phyloP scores from a whole-genome alignment of 208 protist genomes.

The Borovskyia barvae region DNA sequence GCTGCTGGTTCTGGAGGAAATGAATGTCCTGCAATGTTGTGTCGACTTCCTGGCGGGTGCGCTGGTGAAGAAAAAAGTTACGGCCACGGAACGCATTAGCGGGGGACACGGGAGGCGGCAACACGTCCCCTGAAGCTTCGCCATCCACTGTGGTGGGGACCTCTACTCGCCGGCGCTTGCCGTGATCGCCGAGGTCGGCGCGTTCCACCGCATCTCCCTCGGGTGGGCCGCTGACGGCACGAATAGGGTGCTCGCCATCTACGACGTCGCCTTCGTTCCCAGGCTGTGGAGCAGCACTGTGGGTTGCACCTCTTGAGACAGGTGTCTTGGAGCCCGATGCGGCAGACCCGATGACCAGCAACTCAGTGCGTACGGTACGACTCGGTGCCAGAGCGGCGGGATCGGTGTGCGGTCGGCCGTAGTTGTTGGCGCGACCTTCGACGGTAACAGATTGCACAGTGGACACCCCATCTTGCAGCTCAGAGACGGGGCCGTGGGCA shows the following conservation, averaged over 20 bases:
- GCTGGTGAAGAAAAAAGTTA: slow-evolving; percentile 49
- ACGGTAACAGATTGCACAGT: slow-evolving; percentile 67
- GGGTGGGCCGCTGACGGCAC: slow-evolving; percentile 38
- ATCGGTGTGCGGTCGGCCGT: slow-evolving; percentile 64
- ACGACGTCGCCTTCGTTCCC: slow-evolving; percentile 34
- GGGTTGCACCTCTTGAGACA: slow-evolving; percentile 11
- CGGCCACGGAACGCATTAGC: slow-evolving; percentile 29
- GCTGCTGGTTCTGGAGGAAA: slow-evolving; percentile 39
- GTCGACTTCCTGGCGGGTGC: slow-evolving; percentile 16
- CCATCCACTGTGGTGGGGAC: not conserved
- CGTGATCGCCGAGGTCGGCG: not conserved
- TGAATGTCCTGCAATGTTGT: slow-evolving; percentile 61
- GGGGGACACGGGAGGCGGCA: slow-evolving; percentile 9
- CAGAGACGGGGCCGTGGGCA: slow-evolving; percentile 15
- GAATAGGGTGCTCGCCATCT: slow-evolving; percentile 48
- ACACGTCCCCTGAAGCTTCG: not conserved
- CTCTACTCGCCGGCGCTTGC: slow-evolving; percentile 50
- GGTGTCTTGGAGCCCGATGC: slow-evolving; percentile 1
- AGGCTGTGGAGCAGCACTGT: not conserved
- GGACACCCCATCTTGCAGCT: too few relatives aligned
- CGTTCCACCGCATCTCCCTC: not conserved
- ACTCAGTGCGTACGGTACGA: slow-evolving; percentile 52
- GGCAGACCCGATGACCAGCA: slow-evolving; percentile 42
- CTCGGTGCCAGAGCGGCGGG: slow-evolving; percentile 27
- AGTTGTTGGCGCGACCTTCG: slow-evolving; percentile 81